Conservation (phyloP, 192 early-diverging fungal genomes). For the Neocallimastix lanati region DNA sequence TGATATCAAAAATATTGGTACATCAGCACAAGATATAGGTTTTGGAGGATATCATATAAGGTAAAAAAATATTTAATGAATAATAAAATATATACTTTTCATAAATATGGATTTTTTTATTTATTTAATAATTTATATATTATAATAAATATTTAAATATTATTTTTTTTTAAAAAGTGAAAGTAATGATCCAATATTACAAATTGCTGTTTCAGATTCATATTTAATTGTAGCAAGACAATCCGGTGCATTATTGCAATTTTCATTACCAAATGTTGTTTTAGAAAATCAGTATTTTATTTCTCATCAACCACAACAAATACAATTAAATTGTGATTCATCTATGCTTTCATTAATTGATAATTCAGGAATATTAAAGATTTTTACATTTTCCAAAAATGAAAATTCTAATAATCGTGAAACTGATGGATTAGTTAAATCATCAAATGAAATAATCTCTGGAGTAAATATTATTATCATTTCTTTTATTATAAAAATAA, state of each 20-base stretch:
- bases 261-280: conserved; percentile 21
- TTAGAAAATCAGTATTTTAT: conserved; percentile 22
- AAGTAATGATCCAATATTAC: conserved; percentile 21
- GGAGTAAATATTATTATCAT: background rate
- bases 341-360: conserved; percentile 23
- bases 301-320: conserved; percentile 11
- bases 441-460: background rate
- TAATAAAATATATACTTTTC: too few relatives aligned
- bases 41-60: conserved; percentile 1
- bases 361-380: conserved; percentile 21
- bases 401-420: background rate
- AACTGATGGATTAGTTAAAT: background rate
- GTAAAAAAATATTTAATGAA: background rate
- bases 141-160: conserved; percentile 1
- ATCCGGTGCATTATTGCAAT: conserved; percentile 23
- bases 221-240: conserved; percentile 22
- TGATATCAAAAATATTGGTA: conserved; percentile 14
- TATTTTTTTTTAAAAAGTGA: conserved; percentile 1
- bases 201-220: conserved; percentile 16
- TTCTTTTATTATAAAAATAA: too few relatives aligned
- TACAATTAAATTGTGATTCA: conserved; percentile 22
- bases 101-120: too few relatives aligned
- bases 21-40: background rate
- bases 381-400: conserved; percentile 8
- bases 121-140: too few relatives aligned